phyloP scores from a whole-genome alignment of 2,329 filamentous ascomycete genomes.

The Cladophialophora psammophila region DNA sequence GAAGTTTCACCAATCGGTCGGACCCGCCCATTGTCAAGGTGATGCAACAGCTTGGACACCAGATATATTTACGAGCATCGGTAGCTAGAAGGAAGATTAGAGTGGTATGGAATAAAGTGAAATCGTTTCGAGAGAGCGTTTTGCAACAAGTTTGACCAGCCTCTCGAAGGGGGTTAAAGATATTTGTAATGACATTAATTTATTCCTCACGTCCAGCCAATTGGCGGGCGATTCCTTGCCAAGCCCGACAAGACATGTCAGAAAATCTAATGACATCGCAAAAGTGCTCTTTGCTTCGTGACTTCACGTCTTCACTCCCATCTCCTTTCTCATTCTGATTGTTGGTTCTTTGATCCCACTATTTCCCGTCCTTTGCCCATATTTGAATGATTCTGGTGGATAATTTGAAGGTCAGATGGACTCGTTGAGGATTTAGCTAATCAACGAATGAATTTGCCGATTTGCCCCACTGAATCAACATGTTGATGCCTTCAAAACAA shows the following conservation, averaged over 20 bases:
- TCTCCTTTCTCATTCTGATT: no score
- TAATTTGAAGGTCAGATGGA: neutral
- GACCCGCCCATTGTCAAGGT: neutral
- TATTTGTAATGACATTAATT: neutral
- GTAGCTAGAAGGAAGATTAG: no score
- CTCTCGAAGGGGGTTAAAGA: neutral
- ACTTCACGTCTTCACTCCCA: no score
- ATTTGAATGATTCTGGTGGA: neutral
- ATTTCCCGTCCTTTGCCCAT: neutral
- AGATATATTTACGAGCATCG: neutral
- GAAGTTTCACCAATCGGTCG: neutral
- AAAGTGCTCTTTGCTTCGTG: no score
- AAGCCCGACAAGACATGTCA: neutral
- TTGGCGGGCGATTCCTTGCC: neutral
- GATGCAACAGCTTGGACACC: neutral
- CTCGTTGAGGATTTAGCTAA: neutral
- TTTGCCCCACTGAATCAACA: neutral
- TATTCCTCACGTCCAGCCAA: neutral
- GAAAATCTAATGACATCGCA: no score
- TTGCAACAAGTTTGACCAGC: neutral
- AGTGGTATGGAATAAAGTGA: no score
- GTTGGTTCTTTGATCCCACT: no score
- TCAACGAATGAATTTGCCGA: neutral
- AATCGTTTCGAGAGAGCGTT: neutral
- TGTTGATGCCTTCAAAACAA: slow-evolving; percentile 22